These are phyloP conservation scores for Hyphodiscus sp. DNA, from an alignment of 2,329 filamentous ascomycete species.

Conservation along the genomic window DNA sequence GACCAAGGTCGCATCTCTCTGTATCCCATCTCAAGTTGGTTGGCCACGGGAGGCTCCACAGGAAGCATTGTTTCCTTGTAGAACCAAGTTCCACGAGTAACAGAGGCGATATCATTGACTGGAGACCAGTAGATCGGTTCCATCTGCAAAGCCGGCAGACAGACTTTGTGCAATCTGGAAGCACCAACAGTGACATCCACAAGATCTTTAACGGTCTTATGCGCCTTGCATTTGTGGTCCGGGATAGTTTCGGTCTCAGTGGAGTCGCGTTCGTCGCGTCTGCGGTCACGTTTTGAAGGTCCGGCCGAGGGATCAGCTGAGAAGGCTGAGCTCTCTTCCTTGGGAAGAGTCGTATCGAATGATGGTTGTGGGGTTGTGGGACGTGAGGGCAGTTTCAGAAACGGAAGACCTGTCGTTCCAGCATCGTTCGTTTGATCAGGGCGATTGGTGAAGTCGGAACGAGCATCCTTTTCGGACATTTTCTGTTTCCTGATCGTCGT, in stretches of 20 bases:
- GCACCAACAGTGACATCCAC: slow-evolving; percentile 75
- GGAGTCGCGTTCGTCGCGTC: slow-evolving; percentile 11
- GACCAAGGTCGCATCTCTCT: slow-evolving; percentile 81
- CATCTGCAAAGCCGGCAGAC: slow-evolving; percentile 78
- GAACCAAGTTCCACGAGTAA: slow-evolving; percentile 90
- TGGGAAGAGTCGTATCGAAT: neutral
- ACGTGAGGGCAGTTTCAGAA: slow-evolving; percentile 35
- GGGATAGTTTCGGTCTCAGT: slow-evolving; percentile 15
- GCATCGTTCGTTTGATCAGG: slow-evolving; percentile 14
- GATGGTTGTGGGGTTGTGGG: slow-evolving; percentile 5
- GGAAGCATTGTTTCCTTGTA: slow-evolving; percentile 94
- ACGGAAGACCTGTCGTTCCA: slow-evolving; percentile 42
- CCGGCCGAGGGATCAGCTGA: neutral
- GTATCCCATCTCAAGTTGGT: slow-evolving; percentile 89
- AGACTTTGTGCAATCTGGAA: slow-evolving; percentile 84
- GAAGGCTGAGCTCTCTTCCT: neutral
- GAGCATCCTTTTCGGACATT: neutral
- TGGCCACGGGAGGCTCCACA: slow-evolving; percentile 77
- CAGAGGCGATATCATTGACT: slow-evolving; percentile 77
- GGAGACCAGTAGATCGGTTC: slow-evolving; percentile 98
- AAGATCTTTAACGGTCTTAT: slow-evolving; percentile 25
- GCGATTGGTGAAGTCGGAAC: neutral
- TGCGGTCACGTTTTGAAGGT: slow-evolving; percentile 3
- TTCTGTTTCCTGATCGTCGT: neutral
- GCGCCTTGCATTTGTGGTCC: slow-evolving; percentile 23